A percentile compares a stretch with the other conserved stretches of the same genome.
Evolutionary conservation across 2,329 filamentous ascomycete genomes (phyloP).

Genomic region (Pestalotiopsis sp.): DNA sequence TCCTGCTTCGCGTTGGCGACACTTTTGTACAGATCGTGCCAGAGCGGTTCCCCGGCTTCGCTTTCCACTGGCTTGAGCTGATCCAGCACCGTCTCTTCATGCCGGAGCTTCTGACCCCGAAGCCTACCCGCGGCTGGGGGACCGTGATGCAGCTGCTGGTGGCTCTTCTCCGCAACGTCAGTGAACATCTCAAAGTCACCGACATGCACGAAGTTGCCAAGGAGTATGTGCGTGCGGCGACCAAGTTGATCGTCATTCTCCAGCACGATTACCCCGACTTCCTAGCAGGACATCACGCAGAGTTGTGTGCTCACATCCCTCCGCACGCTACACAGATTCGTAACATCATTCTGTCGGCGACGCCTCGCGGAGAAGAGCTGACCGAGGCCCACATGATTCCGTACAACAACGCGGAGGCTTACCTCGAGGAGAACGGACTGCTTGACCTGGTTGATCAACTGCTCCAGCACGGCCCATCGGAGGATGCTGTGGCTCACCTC

Average conservation of each 20-base stretch:
- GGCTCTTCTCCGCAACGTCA: conserved; percentile 72
- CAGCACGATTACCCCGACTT: conserved; percentile 97
- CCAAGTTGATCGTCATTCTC: conserved; percentile 82
- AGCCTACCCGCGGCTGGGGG: conserved; percentile 73
- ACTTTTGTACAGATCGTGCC: conserved; percentile 78
- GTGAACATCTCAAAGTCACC: conserved; percentile 76
- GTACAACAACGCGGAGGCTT: conserved; percentile 63
- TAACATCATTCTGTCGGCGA: conserved; percentile 81
- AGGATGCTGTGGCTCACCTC: conserved; percentile 77
- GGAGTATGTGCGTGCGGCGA: conserved; percentile 81
- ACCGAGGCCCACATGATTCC: conserved; percentile 74
- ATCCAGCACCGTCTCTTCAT: conserved; percentile 86
- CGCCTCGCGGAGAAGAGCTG: conserved; percentile 71
- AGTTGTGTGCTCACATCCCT: conserved; percentile 80
- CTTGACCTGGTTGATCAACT: conserved; percentile 63
- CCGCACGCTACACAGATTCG: conserved; percentile 84
- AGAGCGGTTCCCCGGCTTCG: conserved; percentile 76
- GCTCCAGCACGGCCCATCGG: conserved; percentile 63
- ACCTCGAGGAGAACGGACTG: conserved; percentile 57
- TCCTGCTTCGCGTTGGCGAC: conserved; percentile 73
- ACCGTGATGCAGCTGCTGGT: conserved; percentile 75
- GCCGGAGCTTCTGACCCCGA: conserved; percentile 72
- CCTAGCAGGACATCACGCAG: conserved; percentile 82
- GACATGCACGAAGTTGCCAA: conserved; percentile 72
- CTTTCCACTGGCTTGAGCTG: conserved; percentile 82